Evolutionary conservation across 129 eudicot species (phyloP), one percentile per base, ranked within the genome.

Genomic region (Lactuca sativa): DNA sequence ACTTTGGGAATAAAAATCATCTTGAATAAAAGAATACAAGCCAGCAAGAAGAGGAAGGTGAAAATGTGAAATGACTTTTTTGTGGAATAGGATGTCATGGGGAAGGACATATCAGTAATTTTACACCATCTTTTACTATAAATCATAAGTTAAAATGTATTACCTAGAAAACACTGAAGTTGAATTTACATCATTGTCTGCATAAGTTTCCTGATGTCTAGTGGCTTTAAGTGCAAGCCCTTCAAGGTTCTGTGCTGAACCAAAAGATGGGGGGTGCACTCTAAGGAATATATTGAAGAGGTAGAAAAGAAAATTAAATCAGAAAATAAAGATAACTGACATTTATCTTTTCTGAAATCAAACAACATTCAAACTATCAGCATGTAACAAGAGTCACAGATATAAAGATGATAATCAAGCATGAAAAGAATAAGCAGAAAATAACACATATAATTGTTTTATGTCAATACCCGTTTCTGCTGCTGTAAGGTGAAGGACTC

Each of bases 261-360:
- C 92, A 82, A 90, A 86, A 51, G 96, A 78, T 11, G 96, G 96
- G 2, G 87, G 88, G 59, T 83, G 96, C 74, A 74, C 71, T 62
- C 92, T 86, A 76, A 36, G 43, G 47, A 63, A 51, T 57, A 15
- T 66, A 65, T 49, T 18, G 34, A 62, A 30, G 64, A 73, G 44
- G 70, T 12, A 37, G 51, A 65, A 34, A 69, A 69, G 57, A 56
- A 12, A 9, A 58, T 21, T 56, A 25, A 65, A 69, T 48, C 62
- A 57, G 64, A 65, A 33, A 61, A 53, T 3, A 67, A n/a, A 11
- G 51, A 14, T 31, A 37, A 51, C 13, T 2, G 47, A 4, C 7
- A 30, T 12, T n/a, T 4, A 34, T 34, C 12, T 55, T 74, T 47
- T 56, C 40, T 65, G 56, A 34, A 18, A 64, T 53, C 31, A 54